Conservation (phyloP, 2,329 filamentous ascomycete genomes). For the Cercospora sp. region DNA sequence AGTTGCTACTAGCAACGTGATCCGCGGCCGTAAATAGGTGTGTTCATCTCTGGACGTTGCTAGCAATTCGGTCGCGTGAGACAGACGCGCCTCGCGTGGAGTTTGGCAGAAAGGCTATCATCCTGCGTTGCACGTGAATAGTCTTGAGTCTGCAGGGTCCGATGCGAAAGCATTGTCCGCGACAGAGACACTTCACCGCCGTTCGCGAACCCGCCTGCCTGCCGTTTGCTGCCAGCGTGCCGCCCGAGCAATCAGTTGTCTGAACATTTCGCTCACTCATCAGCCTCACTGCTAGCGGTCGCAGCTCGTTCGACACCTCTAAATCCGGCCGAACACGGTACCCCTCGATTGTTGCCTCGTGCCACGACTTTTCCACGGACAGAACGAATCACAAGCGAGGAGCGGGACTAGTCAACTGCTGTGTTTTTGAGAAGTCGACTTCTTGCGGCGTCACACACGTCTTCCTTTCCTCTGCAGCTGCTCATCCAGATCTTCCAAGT, state of each 20-base stretch:
- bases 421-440: conserved; percentile 15
- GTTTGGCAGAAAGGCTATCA: neutral
- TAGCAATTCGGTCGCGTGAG: conserved; percentile 11
- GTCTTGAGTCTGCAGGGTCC: conserved; percentile 4
- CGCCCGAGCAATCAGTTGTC: neutral
- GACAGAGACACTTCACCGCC: conserved; percentile 1
- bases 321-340: neutral
- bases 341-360: conserved; percentile 1
- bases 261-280: neutral
- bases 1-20: conserved; percentile 5
- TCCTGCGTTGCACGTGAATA: conserved; percentile 16
- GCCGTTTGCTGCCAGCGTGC: neutral
- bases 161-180: conserved; percentile 1
- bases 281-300: neutral
- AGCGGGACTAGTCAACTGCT: conserved; percentile 11
- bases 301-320: neutral
- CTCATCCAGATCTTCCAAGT: conserved; percentile 3
- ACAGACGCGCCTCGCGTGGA: conserved; percentile 1
- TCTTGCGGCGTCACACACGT: conserved; percentile 14
- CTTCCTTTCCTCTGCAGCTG: conserved; percentile 9
- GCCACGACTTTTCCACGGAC: conserved; percentile 8
- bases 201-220: neutral
- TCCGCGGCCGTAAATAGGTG: neutral
- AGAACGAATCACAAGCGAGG: conserved; percentile 9
- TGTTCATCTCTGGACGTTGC: neutral